Percentiles rank a stretch among this genome's conserved stretches.
These are phyloP conservation scores for Zopfochytrium polystomum DNA, from an alignment of 371 early-diverging fungal genomes.

Conservation along the genomic window DNA sequence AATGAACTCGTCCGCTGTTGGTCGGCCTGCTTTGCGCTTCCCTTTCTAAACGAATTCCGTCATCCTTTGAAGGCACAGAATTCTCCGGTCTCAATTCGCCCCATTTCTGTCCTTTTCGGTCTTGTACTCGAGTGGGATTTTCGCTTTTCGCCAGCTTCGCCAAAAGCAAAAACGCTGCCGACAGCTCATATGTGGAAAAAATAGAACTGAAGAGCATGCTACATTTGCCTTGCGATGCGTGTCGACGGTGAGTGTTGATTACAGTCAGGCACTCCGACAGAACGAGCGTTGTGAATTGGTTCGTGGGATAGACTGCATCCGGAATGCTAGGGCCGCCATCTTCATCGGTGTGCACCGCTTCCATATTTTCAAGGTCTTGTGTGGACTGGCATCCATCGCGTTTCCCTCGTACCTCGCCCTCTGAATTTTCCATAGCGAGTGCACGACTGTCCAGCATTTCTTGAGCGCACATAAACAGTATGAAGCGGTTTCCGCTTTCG, in stretches of 20 bases:
- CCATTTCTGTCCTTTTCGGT: no score
- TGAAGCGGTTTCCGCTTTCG: conserved; percentile 23
- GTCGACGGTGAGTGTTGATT: conserved; percentile 31
- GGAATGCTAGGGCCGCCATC: no score
- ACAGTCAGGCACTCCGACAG: conserved; percentile 41
- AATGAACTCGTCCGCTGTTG: no score
- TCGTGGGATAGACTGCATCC: no score
- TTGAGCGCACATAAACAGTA: conserved; percentile 22
- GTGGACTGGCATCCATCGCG: background rate
- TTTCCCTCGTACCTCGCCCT: background rate
- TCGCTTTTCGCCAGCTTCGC: conserved; percentile 17
- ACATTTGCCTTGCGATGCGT: conserved; percentile 13
- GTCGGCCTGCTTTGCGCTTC: background rate
- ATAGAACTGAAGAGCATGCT: conserved; percentile 12
- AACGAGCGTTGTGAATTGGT: conserved; percentile 33
- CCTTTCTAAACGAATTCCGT: no score
- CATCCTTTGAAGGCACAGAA: no score
- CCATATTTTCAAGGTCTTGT: no score
- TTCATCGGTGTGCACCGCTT: no score
- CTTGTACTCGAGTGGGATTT: no score
- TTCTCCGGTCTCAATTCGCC: no score
- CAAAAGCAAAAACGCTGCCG: conserved; percentile 28
- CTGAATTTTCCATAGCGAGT: no score
- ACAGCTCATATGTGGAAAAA: conserved; percentile 21
- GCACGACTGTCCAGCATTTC: no score